Evolutionary conservation across 2,329 filamentous ascomycete genomes (phyloP), one percentile per base, ranked within the genome.

Genomic region (Penicillium sumatraense): DNA sequence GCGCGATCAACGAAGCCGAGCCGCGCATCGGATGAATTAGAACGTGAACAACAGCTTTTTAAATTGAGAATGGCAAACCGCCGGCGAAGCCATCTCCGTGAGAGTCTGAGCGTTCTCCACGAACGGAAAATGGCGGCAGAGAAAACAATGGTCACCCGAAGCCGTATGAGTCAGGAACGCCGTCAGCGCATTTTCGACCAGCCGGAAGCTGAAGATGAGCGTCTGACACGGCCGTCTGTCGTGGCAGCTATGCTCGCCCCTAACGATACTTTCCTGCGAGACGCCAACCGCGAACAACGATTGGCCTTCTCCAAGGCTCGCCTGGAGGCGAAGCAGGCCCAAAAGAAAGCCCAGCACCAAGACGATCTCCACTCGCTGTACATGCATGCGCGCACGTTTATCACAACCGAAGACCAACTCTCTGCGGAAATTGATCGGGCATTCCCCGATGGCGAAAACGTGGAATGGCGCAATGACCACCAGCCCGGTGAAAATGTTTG

Each of bases 311-410:
- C 74, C 33, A 61, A 59, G 21, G 65, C 71, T 57, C 69, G 74
- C 52, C 50, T 80, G 53, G 69, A 76, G 47, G 75, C 77, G 13
- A 72, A 81, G 38, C 72, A 80, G 27, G 76, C 74, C 9, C 72
- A 78, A 50, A 86, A 86, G 69, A 79, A 81, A 40, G 81, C 86
- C 54, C 80, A 82, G 50, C 84, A 89, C 48, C 81, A 84, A 57
- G 86, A 93, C 62, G 83, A 88, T 14, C 77, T 99, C 26, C 91
- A 96, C 75, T 87, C 90, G 55, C 83, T 99, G 11, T 99, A 99
- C 77, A 89, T 95, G 78, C 89, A 92, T 65, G 92, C 95, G 5
- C 85, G 89, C 23, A 80, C 85, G 35, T 99, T 98, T 77, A 97
- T 99, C 70, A 87, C 91, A 16, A 87, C 83, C 21, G 92, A 96